Base-by-base conservation (phyloP, 1,284 basidiomycete genomes). In the Peniophora sp. region DNA sequence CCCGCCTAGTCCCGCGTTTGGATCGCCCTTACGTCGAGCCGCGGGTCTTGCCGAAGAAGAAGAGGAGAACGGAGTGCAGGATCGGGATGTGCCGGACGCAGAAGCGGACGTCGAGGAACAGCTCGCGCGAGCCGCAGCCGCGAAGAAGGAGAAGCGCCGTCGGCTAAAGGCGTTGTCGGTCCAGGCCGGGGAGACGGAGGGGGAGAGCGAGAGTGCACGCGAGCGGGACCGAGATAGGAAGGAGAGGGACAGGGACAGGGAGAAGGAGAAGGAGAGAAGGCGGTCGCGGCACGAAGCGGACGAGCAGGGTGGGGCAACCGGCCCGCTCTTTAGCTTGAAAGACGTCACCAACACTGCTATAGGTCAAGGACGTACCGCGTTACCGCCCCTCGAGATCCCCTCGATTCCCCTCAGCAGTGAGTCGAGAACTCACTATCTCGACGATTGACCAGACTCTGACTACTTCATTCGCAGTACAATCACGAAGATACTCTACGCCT, bases 1-100 rank as follows among this genome's bases (percentile, higher is more conserved):
- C 52, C 73, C 79, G 20, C 70, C 76, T 1, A 85, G 83, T 56
- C 84, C 85, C 3, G 79, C 81, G 3, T 78, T 82, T 57, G 81
- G 81, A n/a, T 82, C 80, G 2, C 79, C 83, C 14, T 69, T 80
- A 36, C 71, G 76, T 39, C 66, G 74, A 57, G 73, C 74, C 51
- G 75, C 75, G 8, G 78, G 72, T 3, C 59, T 79, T 12, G 79
- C 76, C 6, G 79, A 79, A 54, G 79, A 82, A 44, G 78, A 75
- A 27, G 81, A 83, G 53, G 81, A 80, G 55, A 63, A 65, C 24
- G 68, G 66, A 2, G 68, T 59, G 3, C 60, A 62, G 24, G 59
- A 60, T 22, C 63, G 61, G 12, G 60, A 59, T 27, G 24, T 45
- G 18, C 14, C 43, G 20, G 20, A 14, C 17, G 50, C 47, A 14